Conservation (phyloP, 2,329 filamentous ascomycete species). For the Zymoseptoria brevis region DNA sequence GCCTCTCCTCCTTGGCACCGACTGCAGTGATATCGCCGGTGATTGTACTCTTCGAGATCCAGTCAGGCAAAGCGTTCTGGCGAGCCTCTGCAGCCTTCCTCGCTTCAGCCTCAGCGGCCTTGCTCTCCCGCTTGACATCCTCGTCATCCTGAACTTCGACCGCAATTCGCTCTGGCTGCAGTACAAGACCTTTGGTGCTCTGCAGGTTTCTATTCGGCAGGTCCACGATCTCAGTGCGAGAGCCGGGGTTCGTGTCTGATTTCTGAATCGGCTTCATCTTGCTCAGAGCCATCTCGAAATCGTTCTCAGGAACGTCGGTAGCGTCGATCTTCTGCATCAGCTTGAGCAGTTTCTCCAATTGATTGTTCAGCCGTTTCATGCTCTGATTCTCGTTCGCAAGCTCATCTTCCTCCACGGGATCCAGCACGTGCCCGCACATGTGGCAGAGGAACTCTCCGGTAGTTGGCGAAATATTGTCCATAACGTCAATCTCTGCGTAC, state of each 20-base stretch:
- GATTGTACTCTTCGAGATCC: slow-evolving; percentile 32
- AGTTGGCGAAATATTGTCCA: slow-evolving; percentile 61
- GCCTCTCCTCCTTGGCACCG: slow-evolving; percentile 29
- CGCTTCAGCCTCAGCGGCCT: slow-evolving; percentile 25
- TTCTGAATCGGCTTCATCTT: slow-evolving; percentile 57
- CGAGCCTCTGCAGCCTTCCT: slow-evolving; percentile 28
- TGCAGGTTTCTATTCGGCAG: slow-evolving; percentile 26
- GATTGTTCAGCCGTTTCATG: slow-evolving; percentile 65
- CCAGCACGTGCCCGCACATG: slow-evolving; percentile 60
- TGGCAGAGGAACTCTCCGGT: slow-evolving; percentile 65
- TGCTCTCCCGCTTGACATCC: slow-evolving; percentile 26
- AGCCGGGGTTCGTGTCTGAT: slow-evolving; percentile 59
- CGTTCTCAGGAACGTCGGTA: slow-evolving; percentile 63
- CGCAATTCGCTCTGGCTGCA: slow-evolving; percentile 30
- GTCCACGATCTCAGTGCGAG: slow-evolving; percentile 28
- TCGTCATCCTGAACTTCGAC: slow-evolving; percentile 30
- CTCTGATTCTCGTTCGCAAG: slow-evolving; percentile 50
- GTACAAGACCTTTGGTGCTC: slow-evolving; percentile 27
- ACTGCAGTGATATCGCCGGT: slow-evolving; percentile 40
- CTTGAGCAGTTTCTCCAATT: slow-evolving; percentile 70
- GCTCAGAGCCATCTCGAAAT: slow-evolving; percentile 61
- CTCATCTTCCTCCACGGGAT: slow-evolving; percentile 55
- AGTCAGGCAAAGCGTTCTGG: slow-evolving; percentile 30
- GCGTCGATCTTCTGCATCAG: slow-evolving; percentile 69
- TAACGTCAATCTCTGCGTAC: slow-evolving; percentile 82